Evolutionary conservation across 306 rosid genomes (phyloP).

Genomic region (Hippophae gyantsensis): DNA sequence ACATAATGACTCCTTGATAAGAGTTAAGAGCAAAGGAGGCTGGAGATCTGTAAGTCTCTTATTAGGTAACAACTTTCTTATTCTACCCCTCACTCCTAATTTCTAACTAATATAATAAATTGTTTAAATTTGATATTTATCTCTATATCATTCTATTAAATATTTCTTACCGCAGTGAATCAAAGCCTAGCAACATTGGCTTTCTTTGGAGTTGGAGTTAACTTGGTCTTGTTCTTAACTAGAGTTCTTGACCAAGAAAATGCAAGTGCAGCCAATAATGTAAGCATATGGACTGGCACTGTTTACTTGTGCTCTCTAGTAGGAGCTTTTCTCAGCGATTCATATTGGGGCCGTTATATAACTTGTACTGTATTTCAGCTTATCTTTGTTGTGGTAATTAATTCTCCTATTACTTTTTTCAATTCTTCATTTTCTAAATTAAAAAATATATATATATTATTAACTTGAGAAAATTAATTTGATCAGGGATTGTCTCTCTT

Average conservation of each 20-base stretch:
- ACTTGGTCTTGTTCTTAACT: constrained; percentile 26
- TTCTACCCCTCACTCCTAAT: neutral
- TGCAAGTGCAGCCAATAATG: constrained; percentile 22
- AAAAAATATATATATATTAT: too few species aligned
- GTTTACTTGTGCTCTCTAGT: constrained; percentile 25
- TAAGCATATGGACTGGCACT: constrained; percentile 29
- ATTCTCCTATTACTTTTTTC: neutral
- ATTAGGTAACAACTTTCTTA: neutral
- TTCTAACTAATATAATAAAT: neutral
- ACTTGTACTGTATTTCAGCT: constrained; percentile 24
- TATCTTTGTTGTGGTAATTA: constrained; percentile 20
- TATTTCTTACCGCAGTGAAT: constrained; percentile 10
- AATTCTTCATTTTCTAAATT: too few species aligned
- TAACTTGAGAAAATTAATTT: neutral
- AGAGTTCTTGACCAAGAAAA: constrained; percentile 23
- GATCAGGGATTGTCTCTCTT: constrained; percentile 18
- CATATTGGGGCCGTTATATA: constrained; percentile 32
- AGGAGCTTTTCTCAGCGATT: constrained; percentile 32
- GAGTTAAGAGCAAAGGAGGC: constrained; percentile 19
- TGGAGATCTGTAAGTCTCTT: constrained; percentile 19
- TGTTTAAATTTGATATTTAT: too few species aligned
- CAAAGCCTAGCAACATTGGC: constrained; percentile 29
- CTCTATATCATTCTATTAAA: too few species aligned
- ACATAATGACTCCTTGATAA: neutral
- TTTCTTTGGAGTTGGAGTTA: constrained; percentile 32